A percentile compares a stretch with the other conserved stretches of the same genome.
phyloP scores from a whole-genome alignment of 148 eudicot species.

The Amaranthus palmeri region DNA sequence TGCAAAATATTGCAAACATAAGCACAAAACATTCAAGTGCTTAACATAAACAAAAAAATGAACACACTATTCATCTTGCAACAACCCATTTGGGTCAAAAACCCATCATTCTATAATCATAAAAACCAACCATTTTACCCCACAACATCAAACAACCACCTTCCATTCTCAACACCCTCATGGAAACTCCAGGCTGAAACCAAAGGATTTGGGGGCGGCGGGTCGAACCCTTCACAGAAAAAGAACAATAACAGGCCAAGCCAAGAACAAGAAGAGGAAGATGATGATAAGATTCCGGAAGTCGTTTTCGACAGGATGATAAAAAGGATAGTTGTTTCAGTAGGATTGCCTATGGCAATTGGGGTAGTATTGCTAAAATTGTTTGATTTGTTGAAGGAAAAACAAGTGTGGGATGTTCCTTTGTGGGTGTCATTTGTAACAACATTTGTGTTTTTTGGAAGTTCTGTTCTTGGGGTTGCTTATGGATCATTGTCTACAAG shows the following conservation, averaged over 20 bases:
- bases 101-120: slow-evolving; percentile 13
- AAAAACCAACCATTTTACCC: slow-evolving; percentile 7
- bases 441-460: slow-evolving; percentile 61
- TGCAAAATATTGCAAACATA: slow-evolving; percentile 7
- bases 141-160: background rate
- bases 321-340: slow-evolving; percentile 45
- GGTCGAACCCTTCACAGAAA: background rate
- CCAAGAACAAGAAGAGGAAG: slow-evolving; percentile 15
- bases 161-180: slow-evolving; percentile 11
- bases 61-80: slow-evolving; percentile 14
- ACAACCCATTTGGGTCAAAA: slow-evolving; percentile 16
- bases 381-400: slow-evolving; percentile 41
- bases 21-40: background rate
- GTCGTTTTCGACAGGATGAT: slow-evolving; percentile 69
- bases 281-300: slow-evolving; percentile 57
- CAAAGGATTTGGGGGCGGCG: slow-evolving; percentile 24
- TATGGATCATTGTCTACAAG: slow-evolving; percentile 78
- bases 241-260: slow-evolving; percentile 11
- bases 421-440: slow-evolving; percentile 67
- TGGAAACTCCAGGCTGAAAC: slow-evolving; percentile 28
- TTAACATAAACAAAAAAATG: slow-evolving; percentile 13
- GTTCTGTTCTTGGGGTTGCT: slow-evolving; percentile 73
- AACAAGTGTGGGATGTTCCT: slow-evolving; percentile 54
- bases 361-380: slow-evolving; percentile 45
- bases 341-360: slow-evolving; percentile 52